These are phyloP conservation scores for Papiliotrema nemorosa DNA, from an alignment of 1,284 basidiomycete genomes.

Conservation along the genomic window DNA sequence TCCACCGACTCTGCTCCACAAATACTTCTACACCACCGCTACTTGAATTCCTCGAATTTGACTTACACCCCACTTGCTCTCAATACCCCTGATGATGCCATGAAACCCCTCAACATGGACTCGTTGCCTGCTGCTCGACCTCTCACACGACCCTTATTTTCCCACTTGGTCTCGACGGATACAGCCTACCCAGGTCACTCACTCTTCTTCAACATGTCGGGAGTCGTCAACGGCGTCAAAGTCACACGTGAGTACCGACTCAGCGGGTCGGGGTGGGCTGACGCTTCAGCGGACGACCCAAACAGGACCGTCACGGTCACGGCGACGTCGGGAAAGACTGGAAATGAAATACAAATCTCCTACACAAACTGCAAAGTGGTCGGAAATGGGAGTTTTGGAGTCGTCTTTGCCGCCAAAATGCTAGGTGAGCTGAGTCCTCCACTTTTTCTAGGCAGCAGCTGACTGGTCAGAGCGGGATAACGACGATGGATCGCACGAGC, in stretches of 20 bases:
- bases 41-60: no score
- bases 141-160: no score
- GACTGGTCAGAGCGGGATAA: conserved; percentile 30
- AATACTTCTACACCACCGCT: no score
- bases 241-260: conserved; percentile 68
- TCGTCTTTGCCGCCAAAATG: conserved; percentile 77
- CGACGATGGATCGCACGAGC: conserved; percentile 54
- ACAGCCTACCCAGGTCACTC: not conserved
- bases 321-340: conserved; percentile 91
- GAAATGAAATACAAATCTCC: conserved; percentile 79
- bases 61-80: no score
- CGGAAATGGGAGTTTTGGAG: conserved; percentile 97
- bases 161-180: no score
- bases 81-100: no score
- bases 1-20: no score
- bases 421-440: conserved; percentile 35
- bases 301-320: conserved; percentile 90
- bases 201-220: conserved; percentile 13
- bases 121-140: no score
- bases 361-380: conserved; percentile 99
- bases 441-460: not conserved
- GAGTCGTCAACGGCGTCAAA: conserved; percentile 74
- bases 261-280: conserved; percentile 2
- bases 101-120: not conserved
- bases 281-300: conserved; percentile 69